Evolutionary conservation across 2,329 filamentous ascomycete species (phyloP).

Genomic region (Xylaria polymorpha): DNA sequence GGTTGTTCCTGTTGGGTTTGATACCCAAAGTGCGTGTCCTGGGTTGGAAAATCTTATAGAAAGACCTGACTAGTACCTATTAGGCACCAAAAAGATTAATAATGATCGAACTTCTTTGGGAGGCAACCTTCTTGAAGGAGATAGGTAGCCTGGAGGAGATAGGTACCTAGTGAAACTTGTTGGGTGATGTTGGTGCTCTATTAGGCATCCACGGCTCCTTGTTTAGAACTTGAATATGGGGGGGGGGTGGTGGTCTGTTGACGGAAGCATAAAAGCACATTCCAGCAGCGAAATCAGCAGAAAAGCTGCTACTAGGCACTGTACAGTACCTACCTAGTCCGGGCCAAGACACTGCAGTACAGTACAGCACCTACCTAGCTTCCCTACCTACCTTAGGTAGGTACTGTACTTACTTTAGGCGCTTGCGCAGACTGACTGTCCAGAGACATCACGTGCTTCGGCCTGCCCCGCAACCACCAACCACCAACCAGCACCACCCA

Average conservation of each 20-base stretch:
- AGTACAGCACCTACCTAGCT: background rate
- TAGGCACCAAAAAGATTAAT: slow-evolving; percentile 36
- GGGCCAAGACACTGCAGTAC: background rate
- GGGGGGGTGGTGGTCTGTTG: background rate
- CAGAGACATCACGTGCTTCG: slow-evolving; percentile 45
- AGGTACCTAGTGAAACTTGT: background rate
- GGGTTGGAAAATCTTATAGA: background rate
- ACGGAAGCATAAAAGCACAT: slow-evolving; percentile 28
- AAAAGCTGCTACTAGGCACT: background rate
- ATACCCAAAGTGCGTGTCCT: background rate
- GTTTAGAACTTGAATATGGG: background rate
- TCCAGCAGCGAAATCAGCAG: slow-evolving; percentile 21
- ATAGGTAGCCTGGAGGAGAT: no score
- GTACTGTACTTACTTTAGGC: background rate
- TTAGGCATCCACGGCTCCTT: slow-evolving; percentile 35
- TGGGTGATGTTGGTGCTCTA: slow-evolving; percentile 2
- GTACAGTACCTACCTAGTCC: background rate
- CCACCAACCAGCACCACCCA: slow-evolving; percentile 34
- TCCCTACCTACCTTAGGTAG: background rate
- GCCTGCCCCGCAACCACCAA: slow-evolving; percentile 48
- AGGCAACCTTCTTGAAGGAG: background rate
- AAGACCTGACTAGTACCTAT: background rate
- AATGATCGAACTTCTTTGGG: slow-evolving; percentile 11
- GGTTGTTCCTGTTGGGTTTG: slow-evolving; percentile 1
- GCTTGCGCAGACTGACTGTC: slow-evolving; percentile 11